Evolutionary conservation across 805 yeast genomes (phyloP).

Genomic region (Candida nonsorbophila): DNA sequence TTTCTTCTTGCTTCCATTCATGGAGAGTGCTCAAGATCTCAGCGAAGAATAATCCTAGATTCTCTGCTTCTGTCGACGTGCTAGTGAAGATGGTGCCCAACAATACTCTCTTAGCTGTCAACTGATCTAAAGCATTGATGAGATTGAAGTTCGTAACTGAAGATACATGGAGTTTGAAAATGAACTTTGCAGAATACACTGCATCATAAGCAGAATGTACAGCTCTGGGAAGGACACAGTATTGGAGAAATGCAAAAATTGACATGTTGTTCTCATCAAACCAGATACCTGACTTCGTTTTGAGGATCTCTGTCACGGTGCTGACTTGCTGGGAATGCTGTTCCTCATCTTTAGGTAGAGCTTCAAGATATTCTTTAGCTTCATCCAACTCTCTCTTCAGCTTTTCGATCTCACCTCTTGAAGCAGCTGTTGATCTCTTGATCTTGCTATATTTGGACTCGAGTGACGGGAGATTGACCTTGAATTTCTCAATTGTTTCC

Average conservation of each 20-base stretch:
- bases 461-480: conserved; percentile 6
- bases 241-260: conserved; percentile 41
- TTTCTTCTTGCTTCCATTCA: conserved; percentile 31
- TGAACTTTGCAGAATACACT: conserved; percentile 56
- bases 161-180: conserved; percentile 44
- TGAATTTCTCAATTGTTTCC: conserved; percentile 36
- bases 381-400: conserved; percentile 17
- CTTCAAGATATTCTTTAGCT: conserved; percentile 17
- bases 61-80: conserved; percentile 76
- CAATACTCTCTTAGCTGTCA: conserved; percentile 47
- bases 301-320: conserved; percentile 20
- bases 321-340: conserved; percentile 40
- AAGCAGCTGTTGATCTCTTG: conserved; percentile 1
- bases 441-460: conserved; percentile 5
- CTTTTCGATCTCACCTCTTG: conserved; percentile 13
- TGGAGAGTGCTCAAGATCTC: conserved; percentile 48
- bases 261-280: conserved; percentile 19
- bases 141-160: conserved; percentile 31
- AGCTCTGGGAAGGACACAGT: conserved; percentile 71
- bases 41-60: conserved; percentile 68
- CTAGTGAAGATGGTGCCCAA: conserved; percentile 60
- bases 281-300: conserved; percentile 29
- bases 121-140: conserved; percentile 32
- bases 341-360: conserved; percentile 35
- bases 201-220: conserved; percentile 83